Base-by-base conservation (phyloP, 306 rosid species). In the Lagenaria siceraria region DNA sequence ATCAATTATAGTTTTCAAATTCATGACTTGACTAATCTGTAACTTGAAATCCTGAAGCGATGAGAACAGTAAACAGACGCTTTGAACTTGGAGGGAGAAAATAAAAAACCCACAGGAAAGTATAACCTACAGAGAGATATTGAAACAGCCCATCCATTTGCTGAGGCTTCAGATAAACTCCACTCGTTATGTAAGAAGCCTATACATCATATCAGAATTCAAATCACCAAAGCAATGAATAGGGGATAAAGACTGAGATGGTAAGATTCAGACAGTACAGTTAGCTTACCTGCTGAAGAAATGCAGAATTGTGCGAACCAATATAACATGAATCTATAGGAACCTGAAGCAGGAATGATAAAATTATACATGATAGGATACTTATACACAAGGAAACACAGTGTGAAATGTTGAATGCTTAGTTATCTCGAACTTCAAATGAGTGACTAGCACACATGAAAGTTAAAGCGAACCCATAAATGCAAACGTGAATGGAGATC, bases 141-240 rank as follows among this genome's bases (percentile, higher is more conserved):
- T 95, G 98, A 87, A 90, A 92, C 78, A 95, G 85, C 65, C 97
- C 97, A 17, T 92, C 95, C 80, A 84, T 75, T 43, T 89, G 97
- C 71, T 89, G 97, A 78, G 99, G 97, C 87, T 82, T 91, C 87
- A 90, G 84, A 89, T 95, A 95, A 77, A 95, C 94, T 72, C 97
- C 99, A 77, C 92, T 96, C 21, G 97, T 92, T 71, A 95, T 95
- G 81, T 88, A 92, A 74, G 97, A 92, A 78, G 99, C 97, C 97
- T 92, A 85, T 70, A 83, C 74, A 66, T 48, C 80, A 83, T 29
- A 29, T 76, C 62, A 79, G 63, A 19, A 31, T 15, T 6, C 42
- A 80, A 78, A 78, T 81, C 8, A 78, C 38, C 10, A 22, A 4
- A 70, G 56, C 55, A 70, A 70, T 70, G 21, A 70, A 70, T 7